Evolutionary conservation across 805 yeast genomes (phyloP).

Genomic region (Pichia deserticola): DNA sequence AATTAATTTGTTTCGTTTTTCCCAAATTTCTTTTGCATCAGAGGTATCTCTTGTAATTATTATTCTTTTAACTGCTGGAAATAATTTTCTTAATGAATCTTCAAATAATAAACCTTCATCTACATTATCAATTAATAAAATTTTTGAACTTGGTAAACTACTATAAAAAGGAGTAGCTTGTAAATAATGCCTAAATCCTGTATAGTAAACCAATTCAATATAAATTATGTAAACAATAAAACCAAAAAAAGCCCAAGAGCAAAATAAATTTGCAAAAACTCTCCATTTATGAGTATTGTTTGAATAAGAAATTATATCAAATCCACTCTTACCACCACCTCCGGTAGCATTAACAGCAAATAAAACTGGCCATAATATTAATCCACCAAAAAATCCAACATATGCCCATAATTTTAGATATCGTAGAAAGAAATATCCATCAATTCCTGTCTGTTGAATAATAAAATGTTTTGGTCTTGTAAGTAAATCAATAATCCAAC

Average conservation of each 20-base stretch:
- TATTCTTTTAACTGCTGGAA: conserved; percentile 54
- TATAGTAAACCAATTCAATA: conserved; percentile 66
- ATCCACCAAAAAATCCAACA: conserved; percentile 45
- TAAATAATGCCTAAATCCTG: conserved; percentile 62
- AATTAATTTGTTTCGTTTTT: conserved; percentile 58
- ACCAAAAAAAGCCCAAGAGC: conserved; percentile 71
- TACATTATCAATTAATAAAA: conserved; percentile 65
- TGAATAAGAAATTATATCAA: conserved; percentile 56
- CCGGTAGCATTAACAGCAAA: conserved; percentile 72
- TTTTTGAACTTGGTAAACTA: conserved; percentile 60
- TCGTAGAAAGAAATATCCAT: conserved; percentile 70
- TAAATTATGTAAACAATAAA: conserved; percentile 57
- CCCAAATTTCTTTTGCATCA: conserved; percentile 46
- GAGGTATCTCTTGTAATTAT: conserved; percentile 60
- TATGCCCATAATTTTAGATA: conserved; percentile 49
- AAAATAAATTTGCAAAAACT: conserved; percentile 65
- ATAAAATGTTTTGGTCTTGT: conserved; percentile 52
- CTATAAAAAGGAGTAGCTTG: conserved; percentile 71
- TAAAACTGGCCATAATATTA: conserved; percentile 58
- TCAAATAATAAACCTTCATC: conserved; percentile 37
- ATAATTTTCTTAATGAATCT: conserved; percentile 48
- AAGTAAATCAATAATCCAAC: conserved; percentile 49
- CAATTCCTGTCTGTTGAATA: conserved; percentile 64
- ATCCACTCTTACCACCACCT: conserved; percentile 48
- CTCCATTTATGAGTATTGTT: conserved; percentile 58